Evolutionary conservation across 305 asterid species (phyloP).

Genomic region (Fraxinus baroniana): DNA sequence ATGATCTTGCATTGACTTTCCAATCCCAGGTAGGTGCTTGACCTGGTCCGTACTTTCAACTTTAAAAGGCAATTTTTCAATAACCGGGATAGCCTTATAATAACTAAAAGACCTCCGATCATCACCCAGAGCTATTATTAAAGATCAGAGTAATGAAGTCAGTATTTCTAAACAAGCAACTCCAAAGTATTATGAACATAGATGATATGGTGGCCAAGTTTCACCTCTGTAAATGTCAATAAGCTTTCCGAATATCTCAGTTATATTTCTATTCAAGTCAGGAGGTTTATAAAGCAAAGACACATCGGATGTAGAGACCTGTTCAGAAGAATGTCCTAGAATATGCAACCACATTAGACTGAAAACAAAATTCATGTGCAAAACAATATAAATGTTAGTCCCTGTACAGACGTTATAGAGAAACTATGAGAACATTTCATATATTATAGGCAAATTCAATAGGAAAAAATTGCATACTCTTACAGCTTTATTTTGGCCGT

Average conservation of each 20-base stretch:
- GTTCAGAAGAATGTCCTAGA: slow-evolving; percentile 24
- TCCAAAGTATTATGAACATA: slow-evolving; percentile 16
- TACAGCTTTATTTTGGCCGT: slow-evolving; percentile 45
- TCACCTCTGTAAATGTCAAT: slow-evolving; percentile 87
- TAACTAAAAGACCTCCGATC: slow-evolving; percentile 95
- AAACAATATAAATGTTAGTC: neutral
- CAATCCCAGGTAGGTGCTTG: slow-evolving; percentile 77
- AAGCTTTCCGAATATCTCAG: slow-evolving; percentile 80
- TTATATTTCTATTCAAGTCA: slow-evolving; percentile 67
- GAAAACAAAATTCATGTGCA: neutral
- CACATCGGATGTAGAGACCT: slow-evolving; percentile 56
- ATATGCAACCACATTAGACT: slow-evolving; percentile 6
- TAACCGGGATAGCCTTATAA: slow-evolving; percentile 80
- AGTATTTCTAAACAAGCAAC: slow-evolving; percentile 26
- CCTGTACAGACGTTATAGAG: slow-evolving; percentile 11
- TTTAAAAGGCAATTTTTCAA: slow-evolving; percentile 85
- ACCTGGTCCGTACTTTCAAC: slow-evolving; percentile 85
- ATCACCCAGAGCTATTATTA: slow-evolving; percentile 78
- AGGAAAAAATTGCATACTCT: slow-evolving; percentile 22
- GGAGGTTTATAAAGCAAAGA: slow-evolving; percentile 79
- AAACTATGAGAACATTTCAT: slow-evolving; percentile 3
- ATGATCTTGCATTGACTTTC: slow-evolving; percentile 92
- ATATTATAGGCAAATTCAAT: slow-evolving; percentile 2
- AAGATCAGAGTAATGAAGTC: slow-evolving; percentile 21
- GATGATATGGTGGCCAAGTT: slow-evolving; percentile 17